Conservation (phyloP, 192 early-diverging fungal species). For the Backusella macrospora region DNA sequence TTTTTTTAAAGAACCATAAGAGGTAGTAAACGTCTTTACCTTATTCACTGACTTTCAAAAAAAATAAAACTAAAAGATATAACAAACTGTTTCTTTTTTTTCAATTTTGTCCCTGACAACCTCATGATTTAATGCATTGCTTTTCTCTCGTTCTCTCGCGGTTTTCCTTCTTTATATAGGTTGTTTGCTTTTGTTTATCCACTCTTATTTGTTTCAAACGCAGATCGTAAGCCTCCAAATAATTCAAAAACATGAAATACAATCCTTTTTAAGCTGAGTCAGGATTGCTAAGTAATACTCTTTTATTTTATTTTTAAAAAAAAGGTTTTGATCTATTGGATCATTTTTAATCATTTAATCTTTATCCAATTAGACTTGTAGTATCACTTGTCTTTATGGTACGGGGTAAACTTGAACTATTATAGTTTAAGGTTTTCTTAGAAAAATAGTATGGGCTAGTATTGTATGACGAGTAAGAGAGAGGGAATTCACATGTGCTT, state of each 20-base stretch:
- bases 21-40: background rate
- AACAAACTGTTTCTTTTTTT: background rate
- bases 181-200: background rate
- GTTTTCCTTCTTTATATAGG: background rate
- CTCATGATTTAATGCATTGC: too few species aligned
- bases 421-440: background rate
- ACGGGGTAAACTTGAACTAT: background rate
- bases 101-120: background rate
- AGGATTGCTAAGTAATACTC: background rate
- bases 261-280: background rate
- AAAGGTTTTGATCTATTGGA: background rate
- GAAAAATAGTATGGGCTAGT: background rate
- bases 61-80: background rate
- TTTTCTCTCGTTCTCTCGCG: background rate
- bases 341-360: background rate
- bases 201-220: conserved; percentile 8
- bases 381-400: background rate
- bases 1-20: conserved; percentile 2
- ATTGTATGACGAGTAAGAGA: background rate
- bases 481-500: background rate
- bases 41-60: background rate
- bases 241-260: background rate
- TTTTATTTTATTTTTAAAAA: background rate
- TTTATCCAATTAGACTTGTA: background rate
- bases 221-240: background rate